Conservation (phyloP, 1,284 basidiomycete species). For the Rhodotorula sp. region DNA sequence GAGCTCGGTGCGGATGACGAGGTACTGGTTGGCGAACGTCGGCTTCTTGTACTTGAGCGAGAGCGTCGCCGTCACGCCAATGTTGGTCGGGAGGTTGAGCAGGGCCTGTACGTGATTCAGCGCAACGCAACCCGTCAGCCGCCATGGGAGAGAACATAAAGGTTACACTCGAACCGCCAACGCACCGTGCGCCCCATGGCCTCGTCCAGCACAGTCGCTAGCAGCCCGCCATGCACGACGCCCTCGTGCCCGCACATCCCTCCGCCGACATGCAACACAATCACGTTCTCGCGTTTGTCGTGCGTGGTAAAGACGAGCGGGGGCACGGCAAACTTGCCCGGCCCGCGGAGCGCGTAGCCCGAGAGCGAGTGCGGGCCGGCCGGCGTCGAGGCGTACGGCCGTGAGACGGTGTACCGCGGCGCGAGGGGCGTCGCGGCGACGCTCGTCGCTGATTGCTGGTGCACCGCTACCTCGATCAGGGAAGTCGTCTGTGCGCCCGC, state of each 20-base stretch:
- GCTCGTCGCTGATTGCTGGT: neutral
- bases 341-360: constrained; percentile 78
- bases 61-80: constrained; percentile 81
- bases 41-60: constrained; percentile 51
- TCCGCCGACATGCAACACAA: constrained; percentile 78
- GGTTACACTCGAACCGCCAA: constrained; percentile 30
- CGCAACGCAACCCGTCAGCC: neutral
- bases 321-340: constrained; percentile 74
- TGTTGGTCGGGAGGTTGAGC: constrained; percentile 76
- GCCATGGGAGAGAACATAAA: too few species aligned
- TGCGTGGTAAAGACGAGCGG: constrained; percentile 72
- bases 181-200: constrained; percentile 75
- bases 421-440: neutral
- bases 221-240: constrained; percentile 83
- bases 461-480: too few species aligned
- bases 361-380: constrained; percentile 69
- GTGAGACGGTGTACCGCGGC: constrained; percentile 26
- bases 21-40: constrained; percentile 59
- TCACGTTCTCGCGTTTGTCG: constrained; percentile 71
- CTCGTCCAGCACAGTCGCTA: constrained; percentile 90
- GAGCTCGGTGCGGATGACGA: constrained; percentile 67
- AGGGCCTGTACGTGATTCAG: constrained; percentile 62
- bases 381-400: constrained; percentile 39
- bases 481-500: neutral
- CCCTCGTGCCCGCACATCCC: constrained; percentile 66